Base-by-base conservation (phyloP, 495 filamentous ascomycete species). In the Tuber brumale region DNA sequence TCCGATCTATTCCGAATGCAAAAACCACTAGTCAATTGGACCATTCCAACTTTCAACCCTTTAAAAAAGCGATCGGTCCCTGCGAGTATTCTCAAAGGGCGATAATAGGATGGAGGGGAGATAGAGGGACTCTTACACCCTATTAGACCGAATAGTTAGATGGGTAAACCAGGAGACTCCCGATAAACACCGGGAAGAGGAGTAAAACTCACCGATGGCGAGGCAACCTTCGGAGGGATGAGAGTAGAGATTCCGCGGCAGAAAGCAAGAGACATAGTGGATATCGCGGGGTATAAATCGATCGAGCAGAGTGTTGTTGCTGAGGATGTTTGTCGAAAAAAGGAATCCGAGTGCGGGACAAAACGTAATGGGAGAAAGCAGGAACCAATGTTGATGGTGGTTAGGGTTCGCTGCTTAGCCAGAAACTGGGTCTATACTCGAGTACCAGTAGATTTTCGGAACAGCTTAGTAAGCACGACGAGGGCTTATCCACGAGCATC, bases 161-260 rank as follows among this genome's bases (percentile, higher is more conserved):
- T 57, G 77, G 73, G 73, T 74, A 43, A 61, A 66, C 72, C 45
- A 42, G 44, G 57, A 19, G 27, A 66, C 57, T 35, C 57, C 66
- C 70, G 46, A 77, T 70, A 61, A 72, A 57, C 45, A 41, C 37
- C 37, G 43, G 69, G 74, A 71, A 48, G 74, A 76, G 75, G 77
- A 73, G 19, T 42, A 79, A 76, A 72, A 89, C 95, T 89, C 90
- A 99, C 95, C 85, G 90, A 92, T 77, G 95, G 95, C 81, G 95
- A 97, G 80, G 95, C 94, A 83, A 99, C 94, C 92, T 98, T 98
- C 81, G 95, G 95, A 81, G 95, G 95, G 85, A 99, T 97, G 84
- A 99, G 89, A 88, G 96, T 97, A 83, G 96, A 97, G 83, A 99
- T 91, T 88, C 89, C 91, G 85, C 95, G 90, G 85, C 91, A 92